Conservation (phyloP, 2,329 filamentous ascomycete genomes). For the Ustilaginoidea virens region DNA sequence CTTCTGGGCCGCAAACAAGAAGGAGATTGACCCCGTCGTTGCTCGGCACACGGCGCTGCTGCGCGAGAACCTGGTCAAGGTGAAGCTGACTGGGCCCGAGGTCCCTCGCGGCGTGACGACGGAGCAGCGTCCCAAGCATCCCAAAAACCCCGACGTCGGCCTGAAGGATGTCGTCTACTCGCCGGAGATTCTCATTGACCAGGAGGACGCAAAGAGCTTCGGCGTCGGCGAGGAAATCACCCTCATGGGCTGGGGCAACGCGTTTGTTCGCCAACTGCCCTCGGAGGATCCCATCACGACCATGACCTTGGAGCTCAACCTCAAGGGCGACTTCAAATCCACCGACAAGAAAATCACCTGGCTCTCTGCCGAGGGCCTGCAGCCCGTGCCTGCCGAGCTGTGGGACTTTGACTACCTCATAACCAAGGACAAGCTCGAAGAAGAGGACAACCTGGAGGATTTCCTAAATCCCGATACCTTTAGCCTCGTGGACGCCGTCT, state of each 20-base stretch:
- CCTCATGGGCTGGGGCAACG: constrained; percentile 93
- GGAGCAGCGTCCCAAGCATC: constrained; percentile 72
- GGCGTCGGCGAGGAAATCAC: constrained; percentile 82
- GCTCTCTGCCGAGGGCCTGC: constrained; percentile 62
- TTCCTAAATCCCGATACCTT: constrained; percentile 66
- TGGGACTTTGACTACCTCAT: constrained; percentile 94
- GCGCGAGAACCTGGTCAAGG: constrained; percentile 55
- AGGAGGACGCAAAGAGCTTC: constrained; percentile 71
- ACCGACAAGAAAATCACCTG: constrained; percentile 96
- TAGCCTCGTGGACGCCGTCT: constrained; percentile 56
- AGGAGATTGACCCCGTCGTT: constrained; percentile 64
- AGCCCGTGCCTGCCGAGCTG: constrained; percentile 67
- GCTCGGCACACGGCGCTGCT: constrained; percentile 61
- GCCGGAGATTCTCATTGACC: constrained; percentile 63
- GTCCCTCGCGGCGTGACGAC: constrained; percentile 45
- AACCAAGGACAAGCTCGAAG: constrained; percentile 85
- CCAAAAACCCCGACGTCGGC: constrained; percentile 75
- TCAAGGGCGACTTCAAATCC: constrained; percentile 85
- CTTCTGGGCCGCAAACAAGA: constrained; percentile 64
- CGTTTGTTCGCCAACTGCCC: constrained; percentile 55
- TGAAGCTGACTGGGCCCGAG: constrained; percentile 52
- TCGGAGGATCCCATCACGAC: constrained; percentile 44
- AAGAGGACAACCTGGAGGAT: constrained; percentile 74
- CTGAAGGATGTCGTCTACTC: constrained; percentile 75
- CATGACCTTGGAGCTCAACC: constrained; percentile 73